Percentiles rank a stretch among this genome's conserved stretches.
Evolutionary conservation across 331 rosid species (phyloP).

Genomic region (Saraca asoca): DNA sequence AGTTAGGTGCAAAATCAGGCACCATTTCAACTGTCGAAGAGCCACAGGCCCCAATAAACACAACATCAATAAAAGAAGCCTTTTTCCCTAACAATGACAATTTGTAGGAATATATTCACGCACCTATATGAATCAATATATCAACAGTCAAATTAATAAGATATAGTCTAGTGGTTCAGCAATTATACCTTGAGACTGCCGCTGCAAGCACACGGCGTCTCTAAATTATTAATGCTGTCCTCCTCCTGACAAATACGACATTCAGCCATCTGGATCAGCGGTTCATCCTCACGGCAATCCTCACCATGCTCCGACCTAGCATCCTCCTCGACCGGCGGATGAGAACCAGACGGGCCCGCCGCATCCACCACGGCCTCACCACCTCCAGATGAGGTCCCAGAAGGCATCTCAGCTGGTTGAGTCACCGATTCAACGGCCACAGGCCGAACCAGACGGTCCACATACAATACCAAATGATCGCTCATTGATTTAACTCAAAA

Average conservation of each 20-base stretch:
- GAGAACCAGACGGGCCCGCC: slow-evolving; percentile 49
- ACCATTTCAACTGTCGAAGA: neutral
- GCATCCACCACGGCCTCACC: neutral
- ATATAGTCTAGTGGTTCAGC: neutral
- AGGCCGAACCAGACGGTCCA: slow-evolving; percentile 64
- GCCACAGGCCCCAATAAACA: neutral
- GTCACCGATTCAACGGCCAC: slow-evolving; percentile 46
- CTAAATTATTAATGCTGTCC: slow-evolving; percentile 68
- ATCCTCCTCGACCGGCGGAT: slow-evolving; percentile 20
- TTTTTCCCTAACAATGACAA: neutral
- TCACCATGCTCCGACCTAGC: slow-evolving; percentile 30
- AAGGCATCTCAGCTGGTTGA: slow-evolving; percentile 42
- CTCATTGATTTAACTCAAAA: slow-evolving; percentile 55
- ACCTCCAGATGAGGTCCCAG: slow-evolving; percentile 28
- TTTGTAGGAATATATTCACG: neutral
- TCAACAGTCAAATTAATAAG: neutral
- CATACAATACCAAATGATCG: slow-evolving; percentile 77
- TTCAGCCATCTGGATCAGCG: slow-evolving; percentile 75
- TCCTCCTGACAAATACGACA: slow-evolving; percentile 99
- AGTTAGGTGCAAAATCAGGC: slow-evolving; percentile 8
- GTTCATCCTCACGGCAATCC: slow-evolving; percentile 58
- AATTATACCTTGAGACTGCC: slow-evolving; percentile 85
- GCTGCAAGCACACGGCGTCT: slow-evolving; percentile 86
- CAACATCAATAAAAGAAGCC: neutral
- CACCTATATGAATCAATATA: neutral